These are phyloP conservation scores for Lachnum nothofagi DNA, from an alignment of 2,329 filamentous ascomycete genomes.

Conservation along the genomic window DNA sequence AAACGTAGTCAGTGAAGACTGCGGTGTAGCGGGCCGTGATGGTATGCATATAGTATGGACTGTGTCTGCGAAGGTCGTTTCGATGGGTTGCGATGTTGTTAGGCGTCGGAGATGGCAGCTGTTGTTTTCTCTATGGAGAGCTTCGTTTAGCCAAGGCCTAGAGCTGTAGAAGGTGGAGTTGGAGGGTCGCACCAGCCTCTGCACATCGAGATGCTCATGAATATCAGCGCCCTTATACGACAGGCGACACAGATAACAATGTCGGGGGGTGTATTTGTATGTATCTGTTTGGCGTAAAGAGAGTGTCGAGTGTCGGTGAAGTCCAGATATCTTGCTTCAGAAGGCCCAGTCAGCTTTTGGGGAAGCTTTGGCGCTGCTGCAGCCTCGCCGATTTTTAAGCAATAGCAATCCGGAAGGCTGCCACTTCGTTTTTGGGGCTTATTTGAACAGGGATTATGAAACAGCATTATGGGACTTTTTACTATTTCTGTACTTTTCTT, in stretches of 20 bases:
- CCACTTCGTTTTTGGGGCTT: too few relatives aligned
- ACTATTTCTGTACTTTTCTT: conserved; percentile 2
- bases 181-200: not conserved
- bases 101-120: not conserved
- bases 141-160: not conserved
- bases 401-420: not conserved
- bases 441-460: too few relatives aligned
- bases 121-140: not conserved
- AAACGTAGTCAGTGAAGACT: conserved; percentile 12
- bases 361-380: too few relatives aligned
- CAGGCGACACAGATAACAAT: not conserved
- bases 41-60: conserved; percentile 12
- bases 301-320: not conserved
- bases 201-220: not conserved
- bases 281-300: not conserved
- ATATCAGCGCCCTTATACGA: not conserved
- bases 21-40: conserved; percentile 1
- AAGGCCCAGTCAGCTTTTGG: not conserved
- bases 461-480: not conserved
- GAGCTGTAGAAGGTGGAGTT: not conserved
- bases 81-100: not conserved
- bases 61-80: not conserved
- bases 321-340: not conserved
- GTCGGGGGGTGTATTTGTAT: too few relatives aligned
- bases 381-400: not conserved